phyloP scores from a whole-genome alignment of 441 rosid species.

The Monsonia emarginata region DNA sequence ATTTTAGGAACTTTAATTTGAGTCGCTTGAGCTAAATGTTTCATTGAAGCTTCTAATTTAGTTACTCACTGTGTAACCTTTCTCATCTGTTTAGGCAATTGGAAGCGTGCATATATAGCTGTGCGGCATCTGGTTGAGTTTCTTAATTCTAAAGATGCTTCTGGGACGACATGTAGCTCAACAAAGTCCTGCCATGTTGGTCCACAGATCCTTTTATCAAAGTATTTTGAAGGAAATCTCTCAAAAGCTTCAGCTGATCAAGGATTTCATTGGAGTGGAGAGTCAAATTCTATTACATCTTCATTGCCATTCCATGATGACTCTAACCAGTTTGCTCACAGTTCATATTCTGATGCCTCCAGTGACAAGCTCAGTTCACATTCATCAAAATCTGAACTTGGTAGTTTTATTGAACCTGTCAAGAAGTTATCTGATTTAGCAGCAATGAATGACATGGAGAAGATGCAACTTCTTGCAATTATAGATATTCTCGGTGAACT shows the following conservation, averaged over 20 bases:
- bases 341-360: conserved; percentile 30
- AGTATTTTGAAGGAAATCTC: conserved; percentile 60
- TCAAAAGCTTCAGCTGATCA: conserved; percentile 36
- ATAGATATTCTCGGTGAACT: conserved; percentile 67
- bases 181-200: conserved; percentile 26
- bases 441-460: conserved; percentile 39
- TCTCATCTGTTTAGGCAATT: conserved; percentile 65
- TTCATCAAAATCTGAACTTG: conserved; percentile 40
- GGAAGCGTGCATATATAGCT: conserved; percentile 78
- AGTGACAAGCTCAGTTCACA: conserved; percentile 30
- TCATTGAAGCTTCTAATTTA: conserved; percentile 22
- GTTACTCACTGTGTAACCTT: conserved; percentile 30
- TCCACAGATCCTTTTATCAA: conserved; percentile 57
- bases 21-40: conserved; percentile 18
- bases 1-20: conserved; percentile 4
- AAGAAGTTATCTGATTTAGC: conserved; percentile 41
- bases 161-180: conserved; percentile 28
- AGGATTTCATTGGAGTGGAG: conserved; percentile 57
- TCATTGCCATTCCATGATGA: conserved; percentile 38
- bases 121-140: conserved; percentile 65
- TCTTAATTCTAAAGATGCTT: conserved; percentile 36
- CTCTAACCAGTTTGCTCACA: conserved; percentile 25
- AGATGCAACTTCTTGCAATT: conserved; percentile 61
- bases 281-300: conserved; percentile 32
- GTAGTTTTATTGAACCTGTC: conserved; percentile 44